Evolutionary conservation across 768 basidiomycete genomes (phyloP).

Genomic region (Lactarius tabidus): DNA sequence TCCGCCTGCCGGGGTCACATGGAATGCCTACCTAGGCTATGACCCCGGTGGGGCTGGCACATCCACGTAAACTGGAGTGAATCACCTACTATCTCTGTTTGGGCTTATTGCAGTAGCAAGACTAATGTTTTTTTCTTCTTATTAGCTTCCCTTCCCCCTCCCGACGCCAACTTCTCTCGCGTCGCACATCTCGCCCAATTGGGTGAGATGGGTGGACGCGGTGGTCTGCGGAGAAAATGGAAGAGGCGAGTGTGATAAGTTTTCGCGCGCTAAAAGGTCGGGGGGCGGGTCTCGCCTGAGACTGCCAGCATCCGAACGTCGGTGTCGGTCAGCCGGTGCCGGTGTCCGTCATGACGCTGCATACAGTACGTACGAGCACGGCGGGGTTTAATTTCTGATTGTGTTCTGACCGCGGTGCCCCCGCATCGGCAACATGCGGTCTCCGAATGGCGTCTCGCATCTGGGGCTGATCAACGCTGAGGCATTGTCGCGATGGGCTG

Average conservation of each 20-base stretch:
- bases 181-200: not conserved
- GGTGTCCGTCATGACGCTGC: not conserved
- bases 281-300: not conserved
- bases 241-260: not conserved
- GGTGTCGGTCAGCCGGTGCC: not conserved
- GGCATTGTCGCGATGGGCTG: not conserved
- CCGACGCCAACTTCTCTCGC: not conserved
- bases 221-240: not conserved
- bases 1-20: not conserved
- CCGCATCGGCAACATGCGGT: constrained; percentile 1
- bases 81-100: not conserved
- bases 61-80: not conserved
- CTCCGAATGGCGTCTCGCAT: not conserved
- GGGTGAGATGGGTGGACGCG: not conserved
- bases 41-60: not conserved
- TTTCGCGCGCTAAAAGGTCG: not conserved
- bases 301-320: not conserved
- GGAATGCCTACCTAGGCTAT: not conserved
- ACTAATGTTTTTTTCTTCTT: not conserved
- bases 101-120: not conserved
- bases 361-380: not conserved
- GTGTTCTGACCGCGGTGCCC: not conserved
- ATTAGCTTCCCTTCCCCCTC: not conserved
- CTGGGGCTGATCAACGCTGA: not conserved
- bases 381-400: not conserved